Conservation (phyloP, 108 stramenopile species). For the Mediolabrus comicus region DNA sequence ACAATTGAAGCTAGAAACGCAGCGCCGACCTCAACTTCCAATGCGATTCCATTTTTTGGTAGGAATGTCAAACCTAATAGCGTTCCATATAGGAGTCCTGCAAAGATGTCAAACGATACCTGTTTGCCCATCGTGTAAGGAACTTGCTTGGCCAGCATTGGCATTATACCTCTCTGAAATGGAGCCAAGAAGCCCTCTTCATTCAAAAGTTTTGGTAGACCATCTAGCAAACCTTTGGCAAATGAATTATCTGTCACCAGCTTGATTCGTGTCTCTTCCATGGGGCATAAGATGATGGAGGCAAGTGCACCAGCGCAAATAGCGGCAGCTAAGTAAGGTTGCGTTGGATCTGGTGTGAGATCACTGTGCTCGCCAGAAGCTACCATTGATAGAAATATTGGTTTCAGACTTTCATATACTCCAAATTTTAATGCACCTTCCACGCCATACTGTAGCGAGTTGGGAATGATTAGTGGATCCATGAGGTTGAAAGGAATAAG, state of each 20-base stretch:
- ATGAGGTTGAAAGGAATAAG: background rate
- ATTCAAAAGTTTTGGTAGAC: conserved; percentile 17
- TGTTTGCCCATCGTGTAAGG: conserved; percentile 93
- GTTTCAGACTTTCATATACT: conserved; percentile 64
- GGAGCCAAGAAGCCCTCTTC: conserved; percentile 27
- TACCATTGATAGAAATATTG: conserved; percentile 16
- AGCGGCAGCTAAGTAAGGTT: conserved; percentile 42
- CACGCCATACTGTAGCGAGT: too few relatives aligned
- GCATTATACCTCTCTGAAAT: conserved; percentile 35
- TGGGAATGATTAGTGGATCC: background rate
- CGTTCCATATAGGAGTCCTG: conserved; percentile 27
- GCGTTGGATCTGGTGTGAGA: background rate
- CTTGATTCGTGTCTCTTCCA: conserved; percentile 63
- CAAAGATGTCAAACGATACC: conserved; percentile 75
- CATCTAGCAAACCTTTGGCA: conserved; percentile 26
- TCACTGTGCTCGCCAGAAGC: conserved; percentile 9
- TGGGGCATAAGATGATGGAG: conserved; percentile 49
- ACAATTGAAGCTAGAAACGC: conserved; percentile 55
- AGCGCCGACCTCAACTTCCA: conserved; percentile 40
- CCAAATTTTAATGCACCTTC: conserved; percentile 71
- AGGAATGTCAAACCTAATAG: conserved; percentile 9
- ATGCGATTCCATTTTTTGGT: conserved; percentile 22
- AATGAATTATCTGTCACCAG: conserved; percentile 55
- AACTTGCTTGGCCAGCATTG: conserved; percentile 87
- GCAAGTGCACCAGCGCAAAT: conserved; percentile 58